phyloP scores from a whole-genome alignment of 345 rosid genomes.

The Carallia brachiata region DNA sequence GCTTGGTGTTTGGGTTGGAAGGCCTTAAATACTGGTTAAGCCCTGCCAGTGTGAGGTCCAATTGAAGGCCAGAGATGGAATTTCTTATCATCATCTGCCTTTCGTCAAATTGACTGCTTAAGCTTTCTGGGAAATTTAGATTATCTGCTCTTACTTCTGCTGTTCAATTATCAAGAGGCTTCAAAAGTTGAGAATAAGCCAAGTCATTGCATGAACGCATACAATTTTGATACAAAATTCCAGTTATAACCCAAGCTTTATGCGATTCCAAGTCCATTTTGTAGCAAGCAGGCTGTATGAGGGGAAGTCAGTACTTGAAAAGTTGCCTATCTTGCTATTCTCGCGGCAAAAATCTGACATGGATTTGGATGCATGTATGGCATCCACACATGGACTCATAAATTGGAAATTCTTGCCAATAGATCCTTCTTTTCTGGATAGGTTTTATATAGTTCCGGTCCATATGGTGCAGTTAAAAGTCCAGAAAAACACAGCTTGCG shows the following conservation, averaged over 20 bases:
- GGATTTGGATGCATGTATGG: background rate
- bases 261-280: background rate
- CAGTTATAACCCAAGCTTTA: conserved; percentile 6
- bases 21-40: conserved; percentile 35
- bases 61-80: conserved; percentile 6
- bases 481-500: conserved; percentile 21
- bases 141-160: conserved; percentile 10
- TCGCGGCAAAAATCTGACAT: conserved; percentile 9
- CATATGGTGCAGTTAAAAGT: conserved; percentile 37
- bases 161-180: conserved; percentile 13
- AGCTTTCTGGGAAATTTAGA: conserved; percentile 19
- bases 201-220: conserved; percentile 21
- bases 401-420: conserved; percentile 30
- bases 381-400: background rate
- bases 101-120: conserved; percentile 14
- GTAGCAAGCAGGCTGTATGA: conserved; percentile 12
- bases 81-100: conserved; percentile 11
- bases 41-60: conserved; percentile 11
- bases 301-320: conserved; percentile 39
- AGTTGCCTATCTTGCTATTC: background rate
- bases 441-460: conserved; percentile 37
- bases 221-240: conserved; percentile 10
- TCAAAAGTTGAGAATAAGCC: conserved; percentile 4
- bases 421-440: conserved; percentile 40
- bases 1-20: conserved; percentile 7